phyloP scores from a whole-genome alignment of 1,284 basidiomycete genomes.

The Microbotryum lychnidis-dioicae region DNA sequence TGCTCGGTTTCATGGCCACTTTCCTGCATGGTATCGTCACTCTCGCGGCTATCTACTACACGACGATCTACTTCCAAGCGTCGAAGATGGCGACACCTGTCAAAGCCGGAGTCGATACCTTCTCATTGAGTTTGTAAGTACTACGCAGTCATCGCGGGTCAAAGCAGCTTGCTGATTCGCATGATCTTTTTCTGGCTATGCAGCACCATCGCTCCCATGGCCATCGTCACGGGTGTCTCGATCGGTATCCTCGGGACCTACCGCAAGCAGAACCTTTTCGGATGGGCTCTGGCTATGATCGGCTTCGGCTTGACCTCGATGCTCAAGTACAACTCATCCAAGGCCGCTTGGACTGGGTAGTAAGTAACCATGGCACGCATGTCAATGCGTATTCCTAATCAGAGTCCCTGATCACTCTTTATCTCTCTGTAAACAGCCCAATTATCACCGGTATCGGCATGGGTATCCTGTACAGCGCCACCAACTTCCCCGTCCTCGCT shows the following conservation, averaged over 20 bases:
- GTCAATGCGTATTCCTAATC: background rate
- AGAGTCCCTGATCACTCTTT: background rate
- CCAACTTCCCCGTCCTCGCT: slow-evolving; percentile 37
- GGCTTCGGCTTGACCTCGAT: slow-evolving; percentile 39
- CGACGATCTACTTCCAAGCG: slow-evolving; percentile 32
- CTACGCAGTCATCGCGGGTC: background rate
- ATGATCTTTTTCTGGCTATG: background rate
- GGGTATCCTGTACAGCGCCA: slow-evolving; percentile 25
- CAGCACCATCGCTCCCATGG: slow-evolving; percentile 31
- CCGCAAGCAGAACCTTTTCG: slow-evolving; percentile 35
- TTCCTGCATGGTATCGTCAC: slow-evolving; percentile 38
- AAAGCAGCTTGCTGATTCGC: slow-evolving; percentile 2
- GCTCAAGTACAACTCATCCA: slow-evolving; percentile 39
- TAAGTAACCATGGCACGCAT: background rate
- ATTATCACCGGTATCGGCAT: slow-evolving; percentile 17
- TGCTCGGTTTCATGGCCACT: slow-evolving; percentile 37
- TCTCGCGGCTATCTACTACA: slow-evolving; percentile 8
- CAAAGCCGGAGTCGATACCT: slow-evolving; percentile 34
- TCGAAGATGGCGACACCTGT: slow-evolving; percentile 24
- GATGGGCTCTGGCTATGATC: slow-evolving; percentile 28
- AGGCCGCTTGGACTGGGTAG: slow-evolving; percentile 28
- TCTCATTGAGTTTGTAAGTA: slow-evolving; percentile 23
- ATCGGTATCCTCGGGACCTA: slow-evolving; percentile 38
- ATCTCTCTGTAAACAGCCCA: background rate
- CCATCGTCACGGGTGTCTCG: slow-evolving; percentile 25